Conservation (phyloP, 164 flowering plant genomes). For the Sextonia rubra region DNA sequence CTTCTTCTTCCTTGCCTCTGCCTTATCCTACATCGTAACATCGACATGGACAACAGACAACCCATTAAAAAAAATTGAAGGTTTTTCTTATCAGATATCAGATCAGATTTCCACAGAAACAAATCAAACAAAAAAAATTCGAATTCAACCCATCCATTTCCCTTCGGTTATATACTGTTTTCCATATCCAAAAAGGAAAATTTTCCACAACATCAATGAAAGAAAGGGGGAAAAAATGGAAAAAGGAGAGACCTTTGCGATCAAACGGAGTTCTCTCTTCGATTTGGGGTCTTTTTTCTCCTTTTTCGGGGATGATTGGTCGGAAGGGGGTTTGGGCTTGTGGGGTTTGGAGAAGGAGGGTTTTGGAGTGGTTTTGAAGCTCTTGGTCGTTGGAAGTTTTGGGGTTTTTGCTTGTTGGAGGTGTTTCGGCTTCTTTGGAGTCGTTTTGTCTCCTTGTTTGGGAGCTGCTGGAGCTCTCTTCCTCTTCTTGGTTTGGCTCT, state of each 20-base stretch:
- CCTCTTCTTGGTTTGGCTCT: constrained; percentile 34
- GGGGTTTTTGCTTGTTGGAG: constrained; percentile 14
- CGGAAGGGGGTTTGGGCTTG: constrained; percentile 12
- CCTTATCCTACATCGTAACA: constrained; percentile 65
- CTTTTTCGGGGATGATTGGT: constrained; percentile 9
- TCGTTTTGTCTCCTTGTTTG: constrained; percentile 5
- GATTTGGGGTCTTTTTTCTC: constrained; percentile 28
- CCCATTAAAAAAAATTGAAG: not conserved
- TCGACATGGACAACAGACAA: constrained; percentile 6
- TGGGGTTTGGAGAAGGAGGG: constrained; percentile 19
- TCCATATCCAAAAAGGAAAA: not conserved
- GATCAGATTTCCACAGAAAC: not conserved
- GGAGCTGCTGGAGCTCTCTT: constrained; percentile 21
- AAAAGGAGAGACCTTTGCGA: constrained; percentile 46
- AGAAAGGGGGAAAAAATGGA: not conserved
- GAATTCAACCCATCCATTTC: not conserved
- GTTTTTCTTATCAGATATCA: not conserved
- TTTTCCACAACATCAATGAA: not conserved
- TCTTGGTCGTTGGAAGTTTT: constrained; percentile 12
- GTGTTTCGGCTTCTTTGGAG: constrained; percentile 36
- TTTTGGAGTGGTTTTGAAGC: constrained; percentile 25
- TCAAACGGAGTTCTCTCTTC: constrained; percentile 47
- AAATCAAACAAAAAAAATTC: not conserved
- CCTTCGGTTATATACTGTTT: not conserved
- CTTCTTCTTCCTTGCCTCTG: constrained; percentile 84